phyloP scores from a whole-genome alignment of 1,139 yeast genomes.

The Debaryomyces udenii region DNA sequence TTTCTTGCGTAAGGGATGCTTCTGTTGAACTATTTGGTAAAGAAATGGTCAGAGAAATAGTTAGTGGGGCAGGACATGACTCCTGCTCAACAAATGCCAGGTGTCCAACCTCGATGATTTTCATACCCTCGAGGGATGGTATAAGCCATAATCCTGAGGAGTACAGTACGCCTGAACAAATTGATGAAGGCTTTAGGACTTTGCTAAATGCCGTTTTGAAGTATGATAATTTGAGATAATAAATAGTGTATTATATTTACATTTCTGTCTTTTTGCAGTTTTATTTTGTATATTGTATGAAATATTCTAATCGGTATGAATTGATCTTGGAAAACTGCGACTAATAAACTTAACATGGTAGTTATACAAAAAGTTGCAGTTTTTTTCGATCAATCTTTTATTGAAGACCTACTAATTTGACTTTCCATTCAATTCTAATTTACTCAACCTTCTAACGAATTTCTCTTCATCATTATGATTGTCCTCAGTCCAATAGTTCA shows the following conservation, averaged over 20 bases:
- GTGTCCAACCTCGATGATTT: slow-evolving; percentile 74
- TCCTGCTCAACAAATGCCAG: slow-evolving; percentile 59
- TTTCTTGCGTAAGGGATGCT: slow-evolving; percentile 52
- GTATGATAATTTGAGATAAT: slow-evolving; percentile 47
- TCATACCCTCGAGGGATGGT: slow-evolving; percentile 73
- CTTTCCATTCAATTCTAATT: neutral
- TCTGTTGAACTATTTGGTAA: slow-evolving; percentile 53
- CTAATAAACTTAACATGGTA: too few relatives aligned
- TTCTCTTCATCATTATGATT: slow-evolving; percentile 9
- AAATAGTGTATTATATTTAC: too few relatives aligned
- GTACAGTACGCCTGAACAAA: slow-evolving; percentile 63
- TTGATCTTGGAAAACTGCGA: too few relatives aligned
- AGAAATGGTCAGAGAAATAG: slow-evolving; percentile 46
- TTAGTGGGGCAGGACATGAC: slow-evolving; percentile 78
- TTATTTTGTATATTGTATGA: too few relatives aligned
- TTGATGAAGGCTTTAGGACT: slow-evolving; percentile 60
- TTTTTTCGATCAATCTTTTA: too few relatives aligned
- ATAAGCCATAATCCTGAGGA: slow-evolving; percentile 71
- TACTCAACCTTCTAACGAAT: neutral
- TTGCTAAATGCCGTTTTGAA: slow-evolving; percentile 60
- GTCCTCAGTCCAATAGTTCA: slow-evolving; percentile 20
- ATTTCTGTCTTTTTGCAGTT: too few relatives aligned
- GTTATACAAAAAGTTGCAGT: too few relatives aligned
- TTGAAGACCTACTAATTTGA: neutral
- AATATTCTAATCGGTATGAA: too few relatives aligned